Percentiles rank a stretch among this genome's conserved stretches.
Evolutionary conservation across 129 eudicot genomes (phyloP).

Genomic region (Chrysanthemum lavandulifolium): DNA sequence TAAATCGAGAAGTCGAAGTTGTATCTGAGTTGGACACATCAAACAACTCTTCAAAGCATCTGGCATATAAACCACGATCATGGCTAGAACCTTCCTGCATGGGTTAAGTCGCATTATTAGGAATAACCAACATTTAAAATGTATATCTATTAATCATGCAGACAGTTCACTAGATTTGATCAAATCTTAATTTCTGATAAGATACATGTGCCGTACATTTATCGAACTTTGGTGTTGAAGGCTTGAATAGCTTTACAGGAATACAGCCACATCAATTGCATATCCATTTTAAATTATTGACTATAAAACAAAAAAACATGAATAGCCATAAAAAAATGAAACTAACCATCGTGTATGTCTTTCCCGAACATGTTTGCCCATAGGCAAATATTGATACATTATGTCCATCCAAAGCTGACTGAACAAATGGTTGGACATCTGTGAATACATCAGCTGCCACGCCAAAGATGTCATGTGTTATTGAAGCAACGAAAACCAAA

Average conservation of each 20-base stretch:
- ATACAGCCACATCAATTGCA: slow-evolving; percentile 13
- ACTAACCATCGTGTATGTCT: slow-evolving; percentile 90
- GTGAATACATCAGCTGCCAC: slow-evolving; percentile 87
- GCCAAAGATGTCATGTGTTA: slow-evolving; percentile 15
- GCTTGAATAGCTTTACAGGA: not conserved
- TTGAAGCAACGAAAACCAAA: slow-evolving; percentile 17
- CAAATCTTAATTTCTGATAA: not conserved
- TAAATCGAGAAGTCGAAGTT: slow-evolving; percentile 76
- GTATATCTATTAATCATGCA: not conserved
- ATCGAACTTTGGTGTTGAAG: too few relatives aligned
- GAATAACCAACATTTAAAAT: slow-evolving; percentile 4
- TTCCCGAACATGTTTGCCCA: slow-evolving; percentile 91
- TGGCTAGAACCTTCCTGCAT: slow-evolving; percentile 99
- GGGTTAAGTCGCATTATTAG: slow-evolving; percentile 9
- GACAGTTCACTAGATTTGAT: slow-evolving; percentile 9
- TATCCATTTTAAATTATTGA: slow-evolving; percentile 5
- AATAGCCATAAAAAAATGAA: slow-evolving; percentile 24
- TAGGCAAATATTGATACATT: slow-evolving; percentile 89
- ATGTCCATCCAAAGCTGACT: slow-evolving; percentile 98
- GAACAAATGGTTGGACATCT: slow-evolving; percentile 98
- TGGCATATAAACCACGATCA: slow-evolving; percentile 93
- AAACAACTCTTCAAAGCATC: slow-evolving; percentile 97
- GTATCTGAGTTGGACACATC: slow-evolving; percentile 96
- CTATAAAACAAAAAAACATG: not conserved
- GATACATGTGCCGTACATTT: too few relatives aligned